Conservation (phyloP, 139 green algal genomes). For the Tetraselmis chui region DNA sequence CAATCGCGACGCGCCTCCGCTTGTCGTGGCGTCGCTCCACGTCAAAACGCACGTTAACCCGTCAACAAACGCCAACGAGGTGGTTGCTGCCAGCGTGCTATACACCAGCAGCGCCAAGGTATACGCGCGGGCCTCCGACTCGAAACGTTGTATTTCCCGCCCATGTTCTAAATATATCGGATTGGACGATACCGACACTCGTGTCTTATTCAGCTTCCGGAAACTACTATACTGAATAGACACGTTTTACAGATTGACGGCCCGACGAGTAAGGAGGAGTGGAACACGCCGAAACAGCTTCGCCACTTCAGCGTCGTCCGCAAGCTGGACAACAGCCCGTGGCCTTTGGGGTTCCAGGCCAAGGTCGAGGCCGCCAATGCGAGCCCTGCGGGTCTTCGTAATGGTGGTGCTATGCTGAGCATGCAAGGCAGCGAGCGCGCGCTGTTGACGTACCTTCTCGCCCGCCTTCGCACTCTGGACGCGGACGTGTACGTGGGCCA, state of each 20-base stretch:
- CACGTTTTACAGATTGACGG: slow-evolving; percentile 50
- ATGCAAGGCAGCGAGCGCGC: slow-evolving; percentile 68
- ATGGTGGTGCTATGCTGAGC: slow-evolving; percentile 61
- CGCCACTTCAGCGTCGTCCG: slow-evolving; percentile 79
- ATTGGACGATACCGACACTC: too few species aligned
- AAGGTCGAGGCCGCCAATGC: slow-evolving; percentile 55
- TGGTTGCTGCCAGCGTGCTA: slow-evolving; percentile 71
- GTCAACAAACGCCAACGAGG: slow-evolving; percentile 54
- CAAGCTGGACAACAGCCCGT: slow-evolving; percentile 70
- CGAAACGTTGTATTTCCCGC: too few species aligned
- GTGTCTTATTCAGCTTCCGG: too few species aligned
- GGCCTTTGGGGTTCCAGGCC: slow-evolving; percentile 76
- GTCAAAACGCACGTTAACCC: slow-evolving; percentile 80
- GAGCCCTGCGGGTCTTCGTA: slow-evolving; percentile 45
- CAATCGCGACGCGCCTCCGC: slow-evolving; percentile 46
- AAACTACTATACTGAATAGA: too few species aligned
- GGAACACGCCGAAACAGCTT: slow-evolving; percentile 53
- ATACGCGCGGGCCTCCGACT: too few species aligned
- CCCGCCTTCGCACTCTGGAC: slow-evolving; percentile 69
- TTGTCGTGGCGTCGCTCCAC: slow-evolving; percentile 79
- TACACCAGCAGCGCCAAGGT: slow-evolving; percentile 16
- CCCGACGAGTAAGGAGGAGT: slow-evolving; percentile 51
- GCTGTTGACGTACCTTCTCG: slow-evolving; percentile 83
- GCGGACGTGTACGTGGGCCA: slow-evolving; percentile 92
- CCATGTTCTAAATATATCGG: too few species aligned